Evolutionary conservation across 768 basidiomycete genomes (phyloP), one percentile per base, ranked within the genome.

Genomic region (Calocera viscosa): DNA sequence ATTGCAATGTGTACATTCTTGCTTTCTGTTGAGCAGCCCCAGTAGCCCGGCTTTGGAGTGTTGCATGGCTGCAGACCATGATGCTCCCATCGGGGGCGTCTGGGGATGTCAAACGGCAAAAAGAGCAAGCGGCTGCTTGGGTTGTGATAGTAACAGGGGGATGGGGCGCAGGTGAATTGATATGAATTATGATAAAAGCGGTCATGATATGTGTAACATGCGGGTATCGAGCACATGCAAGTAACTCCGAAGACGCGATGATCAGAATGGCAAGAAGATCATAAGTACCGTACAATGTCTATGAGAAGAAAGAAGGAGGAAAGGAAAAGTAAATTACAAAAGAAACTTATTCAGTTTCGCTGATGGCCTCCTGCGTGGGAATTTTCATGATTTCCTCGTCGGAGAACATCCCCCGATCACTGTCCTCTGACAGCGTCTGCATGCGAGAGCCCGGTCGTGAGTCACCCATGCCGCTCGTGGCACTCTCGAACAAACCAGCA

Each of bases 361-460:
- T 60, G 26, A 60, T 60, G 14, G 30, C 11, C 8, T 32, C 53
- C 10, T 22, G 24, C 5, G 30, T 22, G 14, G 30, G 11, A 10
- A 22, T 26, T 60, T 22, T 60, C 53, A 32, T 60, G 24, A 22
- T 8, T 32, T 60, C 53, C 30, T 60, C 53, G 19, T 60, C 53
- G 22, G 53, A 60, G 19, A 60, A 60, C 30, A 60, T 16, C 14
- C 53, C 53, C 11, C 30, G 5, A 19, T 60, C 53, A 22, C 53
- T 26, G 26, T 60, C 53, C 53, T 60, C 53, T 19, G 53, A 60
- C 24, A 60, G 53, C 22, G 53, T 60, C 30, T 60, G 53, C 53
- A 60, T 60, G 26, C 53, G 53, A 28, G 53, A 60, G 19, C 22
- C 30, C 2, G 53, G 53, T 32, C 53, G 14, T 26, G 53, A 60